These are phyloP conservation scores for Melampsora larici-populina DNA, from an alignment of 1,284 basidiomycete genomes.

Conservation along the genomic window DNA sequence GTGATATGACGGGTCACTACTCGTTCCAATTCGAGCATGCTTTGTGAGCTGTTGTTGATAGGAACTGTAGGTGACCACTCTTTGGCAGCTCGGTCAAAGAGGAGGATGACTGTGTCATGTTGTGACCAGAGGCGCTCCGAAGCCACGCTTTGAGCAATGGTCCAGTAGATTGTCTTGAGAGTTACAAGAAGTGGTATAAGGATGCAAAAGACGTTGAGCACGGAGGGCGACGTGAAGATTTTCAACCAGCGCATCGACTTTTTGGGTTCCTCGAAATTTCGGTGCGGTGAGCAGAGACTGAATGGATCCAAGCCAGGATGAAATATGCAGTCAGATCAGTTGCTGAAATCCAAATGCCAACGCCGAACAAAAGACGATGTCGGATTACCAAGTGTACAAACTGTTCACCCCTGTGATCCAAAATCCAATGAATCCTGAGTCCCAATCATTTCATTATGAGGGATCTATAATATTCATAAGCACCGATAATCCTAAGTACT, in stretches of 20 bases:
- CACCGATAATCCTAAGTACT: background rate
- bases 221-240: background rate
- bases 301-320: background rate
- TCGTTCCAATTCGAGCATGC: background rate
- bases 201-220: background rate
- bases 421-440: background rate
- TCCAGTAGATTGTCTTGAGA: background rate
- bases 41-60: background rate
- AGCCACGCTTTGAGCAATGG: background rate
- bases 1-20: background rate
- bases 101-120: background rate
- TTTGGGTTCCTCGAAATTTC: background rate
- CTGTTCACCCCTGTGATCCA: background rate
- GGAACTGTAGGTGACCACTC: background rate
- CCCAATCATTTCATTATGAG: background rate
- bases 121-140: background rate
- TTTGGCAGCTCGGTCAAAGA: background rate
- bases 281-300: background rate
- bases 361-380: no score
- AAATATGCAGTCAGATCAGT: background rate
- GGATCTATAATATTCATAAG: background rate
- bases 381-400: background rate
- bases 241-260: background rate
- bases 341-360: no score
- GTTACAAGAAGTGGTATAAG: background rate